Evolutionary conservation across 495 filamentous ascomycete species (phyloP).

Genomic region (Physcia stellaris): DNA sequence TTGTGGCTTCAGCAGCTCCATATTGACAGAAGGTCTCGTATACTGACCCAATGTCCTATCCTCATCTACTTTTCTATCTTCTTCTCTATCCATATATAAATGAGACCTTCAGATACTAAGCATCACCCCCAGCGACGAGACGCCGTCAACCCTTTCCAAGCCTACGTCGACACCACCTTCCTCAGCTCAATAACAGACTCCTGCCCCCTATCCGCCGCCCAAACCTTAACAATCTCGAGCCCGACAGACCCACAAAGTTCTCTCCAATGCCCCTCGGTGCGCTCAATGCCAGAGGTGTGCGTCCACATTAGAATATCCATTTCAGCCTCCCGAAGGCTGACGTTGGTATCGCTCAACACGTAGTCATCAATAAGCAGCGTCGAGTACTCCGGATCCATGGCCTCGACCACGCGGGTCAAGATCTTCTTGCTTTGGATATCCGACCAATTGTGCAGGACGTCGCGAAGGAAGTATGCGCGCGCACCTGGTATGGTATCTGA

Average conservation of each 20-base stretch:
- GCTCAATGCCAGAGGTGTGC: conserved; percentile 17
- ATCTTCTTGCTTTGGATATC: conserved; percentile 19
- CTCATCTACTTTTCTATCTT: no score
- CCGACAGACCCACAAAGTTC: conserved; percentile 20
- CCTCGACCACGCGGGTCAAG: conserved; percentile 22
- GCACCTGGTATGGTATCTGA: conserved; percentile 25
- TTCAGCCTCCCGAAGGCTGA: conserved; percentile 15
- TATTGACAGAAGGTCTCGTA: no score
- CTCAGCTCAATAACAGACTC: conserved; percentile 29
- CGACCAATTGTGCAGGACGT: conserved; percentile 30
- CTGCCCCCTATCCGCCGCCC: conserved; percentile 18
- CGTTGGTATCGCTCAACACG: conserved; percentile 27
- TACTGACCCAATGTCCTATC: no score
- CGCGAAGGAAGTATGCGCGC: conserved; percentile 30
- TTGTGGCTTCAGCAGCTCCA: no score
- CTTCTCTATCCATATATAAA: no score
- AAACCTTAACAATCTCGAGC: conserved; percentile 21
- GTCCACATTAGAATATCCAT: conserved; percentile 28
- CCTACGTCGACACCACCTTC: no score
- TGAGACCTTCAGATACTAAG: no score
- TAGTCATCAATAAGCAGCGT: conserved; percentile 29
- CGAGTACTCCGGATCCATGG: conserved; percentile 31
- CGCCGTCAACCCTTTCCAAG: no score
- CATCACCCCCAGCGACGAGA: no score
- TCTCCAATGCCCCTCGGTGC: conserved; percentile 24